Evolutionary conservation across 2,329 filamentous ascomycete species (phyloP), one percentile per base, ranked within the genome.

Genomic region (Aspergillus uvarum): DNA sequence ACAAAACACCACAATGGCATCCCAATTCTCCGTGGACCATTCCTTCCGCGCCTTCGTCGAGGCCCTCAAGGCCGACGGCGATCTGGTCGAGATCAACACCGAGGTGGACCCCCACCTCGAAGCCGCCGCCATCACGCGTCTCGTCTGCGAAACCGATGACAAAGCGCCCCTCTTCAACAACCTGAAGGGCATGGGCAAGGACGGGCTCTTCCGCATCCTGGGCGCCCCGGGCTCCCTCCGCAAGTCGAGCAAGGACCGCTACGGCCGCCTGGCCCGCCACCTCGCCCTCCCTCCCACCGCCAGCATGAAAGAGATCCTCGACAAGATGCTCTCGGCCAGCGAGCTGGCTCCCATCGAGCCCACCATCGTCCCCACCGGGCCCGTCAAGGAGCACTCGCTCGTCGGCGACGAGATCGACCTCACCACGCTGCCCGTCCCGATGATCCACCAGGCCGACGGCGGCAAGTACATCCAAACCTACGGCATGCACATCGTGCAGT

Each of bases 91-190:
- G 14, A 63, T 67, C 24, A 58, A 62, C 21, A 42, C 50, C 21
- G 63, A 64, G n/a, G 59, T 68, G 4, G 61, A 62, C 44, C 61
- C 66, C 7, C 11, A 60, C 10, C 54, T 68, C 24, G 66, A 68
- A 44, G 55, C 63, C 4, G 66, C 63, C 10, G 66, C 66, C 11
- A 64, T 68, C 16, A 59, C 58, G 5, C 59, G 66, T 5, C 57
- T 53, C 12, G 65, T 66, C 29, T 78, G 74, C 61, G 82, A 84
- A 60, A 76, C 70, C 0, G 65, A 81, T 47, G 77, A 75, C 56
- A 81, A 80, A 54, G 81, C 82, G 1, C 81, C 81, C 0, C 75
- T 84, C 0, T 82, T 84, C 74, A 81, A 82, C 68, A 84, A 83
- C 24, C 57, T 84, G 54, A 81, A 77, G 56, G 81, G 81, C 1